A percentile compares a stretch with the other conserved stretches of the same genome.
Conservation (phyloP, 495 filamentous ascomycete species). For the Tuber magnatum region DNA sequence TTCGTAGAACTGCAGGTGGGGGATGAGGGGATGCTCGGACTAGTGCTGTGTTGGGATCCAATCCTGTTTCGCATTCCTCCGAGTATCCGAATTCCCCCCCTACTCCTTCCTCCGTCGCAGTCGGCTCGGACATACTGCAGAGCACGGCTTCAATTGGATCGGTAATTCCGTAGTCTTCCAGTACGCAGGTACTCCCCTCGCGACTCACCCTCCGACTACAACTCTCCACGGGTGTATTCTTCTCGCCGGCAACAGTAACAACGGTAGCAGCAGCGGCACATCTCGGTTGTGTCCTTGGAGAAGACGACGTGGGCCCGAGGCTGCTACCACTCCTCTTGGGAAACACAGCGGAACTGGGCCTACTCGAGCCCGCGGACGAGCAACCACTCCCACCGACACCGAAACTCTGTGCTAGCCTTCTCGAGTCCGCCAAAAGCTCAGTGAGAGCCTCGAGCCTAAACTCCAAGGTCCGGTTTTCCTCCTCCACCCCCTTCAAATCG, state of each 20-base stretch:
- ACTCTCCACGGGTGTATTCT: neutral
- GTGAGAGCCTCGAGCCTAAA: constrained; percentile 43
- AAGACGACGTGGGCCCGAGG: neutral
- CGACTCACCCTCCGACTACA: neutral
- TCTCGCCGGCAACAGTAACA: neutral
- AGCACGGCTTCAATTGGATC: constrained; percentile 36
- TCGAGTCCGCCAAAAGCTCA: constrained; percentile 44
- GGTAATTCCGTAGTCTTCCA: constrained; percentile 32
- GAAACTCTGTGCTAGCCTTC: constrained; percentile 27
- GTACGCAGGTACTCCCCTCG: constrained; percentile 18
- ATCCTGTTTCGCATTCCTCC: neutral
- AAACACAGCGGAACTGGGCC: constrained; percentile 4
- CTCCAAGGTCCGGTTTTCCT: constrained; percentile 43
- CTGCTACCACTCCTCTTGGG: constrained; percentile 9
- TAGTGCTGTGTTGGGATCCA: constrained; percentile 18
- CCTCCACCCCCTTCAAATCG: constrained; percentile 41
- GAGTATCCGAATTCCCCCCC: constrained; percentile 31
- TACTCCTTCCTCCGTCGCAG: constrained; percentile 9
- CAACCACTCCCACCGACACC: constrained; percentile 7
- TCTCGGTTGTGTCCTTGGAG: constrained; percentile 4
- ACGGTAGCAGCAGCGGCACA: neutral
- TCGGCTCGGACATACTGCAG: constrained; percentile 10
- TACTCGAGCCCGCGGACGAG: constrained; percentile 1
- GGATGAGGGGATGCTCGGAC: constrained; percentile 10
- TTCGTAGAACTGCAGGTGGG: constrained; percentile 22